phyloP scores from a whole-genome alignment of 768 basidiomycete genomes.

The Scleroderma citrinum region DNA sequence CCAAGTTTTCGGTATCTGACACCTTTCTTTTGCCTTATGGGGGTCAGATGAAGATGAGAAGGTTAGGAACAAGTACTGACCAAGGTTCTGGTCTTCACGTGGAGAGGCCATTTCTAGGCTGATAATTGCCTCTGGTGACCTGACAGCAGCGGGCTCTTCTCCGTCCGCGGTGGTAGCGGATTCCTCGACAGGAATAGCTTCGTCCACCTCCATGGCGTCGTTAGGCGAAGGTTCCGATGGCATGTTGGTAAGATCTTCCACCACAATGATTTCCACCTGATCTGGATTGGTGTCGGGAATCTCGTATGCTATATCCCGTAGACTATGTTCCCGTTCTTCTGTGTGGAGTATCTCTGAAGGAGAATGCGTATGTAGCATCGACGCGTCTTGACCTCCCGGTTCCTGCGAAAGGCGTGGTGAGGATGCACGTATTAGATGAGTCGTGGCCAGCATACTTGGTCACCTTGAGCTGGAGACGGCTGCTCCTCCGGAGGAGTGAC shows the following conservation, averaged over 20 bases:
- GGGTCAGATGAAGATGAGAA: neutral
- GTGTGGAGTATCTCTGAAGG: neutral
- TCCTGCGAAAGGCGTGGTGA: neutral
- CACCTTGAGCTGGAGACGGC: neutral
- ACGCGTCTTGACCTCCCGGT: conserved; percentile 3
- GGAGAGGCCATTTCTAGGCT: conserved; percentile 4
- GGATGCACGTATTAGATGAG: neutral
- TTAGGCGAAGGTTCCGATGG: conserved; percentile 1
- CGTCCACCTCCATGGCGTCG: conserved; percentile 8
- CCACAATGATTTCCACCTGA: neutral
- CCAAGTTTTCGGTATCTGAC: conserved; percentile 15
- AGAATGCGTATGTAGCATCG: neutral
- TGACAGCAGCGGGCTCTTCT: conserved; percentile 8
- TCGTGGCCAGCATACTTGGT: conserved; percentile 8
- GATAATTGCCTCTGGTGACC: conserved; percentile 9
- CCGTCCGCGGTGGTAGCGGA: conserved; percentile 5
- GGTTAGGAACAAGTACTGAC: neutral
- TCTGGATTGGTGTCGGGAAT: neutral
- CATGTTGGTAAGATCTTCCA: conserved; percentile 6
- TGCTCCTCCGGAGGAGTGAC: neutral
- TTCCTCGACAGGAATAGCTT: neutral
- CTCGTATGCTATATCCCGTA: conserved; percentile 5
- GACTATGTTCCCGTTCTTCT: neutral
- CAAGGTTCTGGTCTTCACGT: conserved; percentile 17
- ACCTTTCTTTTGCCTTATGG: conserved; percentile 23